Evolutionary conservation across 352 stramenopile genomes (phyloP).

Genomic region (Albugo laibachii): DNA sequence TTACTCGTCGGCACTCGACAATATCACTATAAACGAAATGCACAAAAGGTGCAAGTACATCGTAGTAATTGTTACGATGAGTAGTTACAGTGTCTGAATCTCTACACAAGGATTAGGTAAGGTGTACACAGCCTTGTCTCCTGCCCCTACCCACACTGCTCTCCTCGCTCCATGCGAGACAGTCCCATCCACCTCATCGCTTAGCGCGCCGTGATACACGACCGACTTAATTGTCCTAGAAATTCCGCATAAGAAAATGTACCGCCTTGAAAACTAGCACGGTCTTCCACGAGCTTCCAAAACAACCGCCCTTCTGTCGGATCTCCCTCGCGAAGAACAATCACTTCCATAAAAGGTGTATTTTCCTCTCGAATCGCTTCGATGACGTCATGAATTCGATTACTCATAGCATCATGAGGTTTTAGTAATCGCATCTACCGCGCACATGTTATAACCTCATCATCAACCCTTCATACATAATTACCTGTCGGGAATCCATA

Average conservation of each 20-base stretch:
- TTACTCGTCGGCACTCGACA: no score
- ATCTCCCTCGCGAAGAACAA: conserved; percentile 91
- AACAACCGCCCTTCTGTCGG: conserved; percentile 88
- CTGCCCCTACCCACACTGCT: no score
- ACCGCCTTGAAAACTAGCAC: conserved; percentile 91
- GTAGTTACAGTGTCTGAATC: no score
- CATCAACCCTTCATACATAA: not conserved
- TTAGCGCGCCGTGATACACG: conserved; percentile 18
- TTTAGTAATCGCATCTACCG: conserved; percentile 58
- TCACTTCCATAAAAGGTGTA: conserved; percentile 61
- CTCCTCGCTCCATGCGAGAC: no score
- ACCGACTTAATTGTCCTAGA: conserved; percentile 74
- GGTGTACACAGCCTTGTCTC: no score
- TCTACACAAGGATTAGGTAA: no score
- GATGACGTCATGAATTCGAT: conserved; percentile 77
- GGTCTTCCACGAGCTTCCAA: conserved; percentile 96
- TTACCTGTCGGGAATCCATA: conserved; percentile 78
- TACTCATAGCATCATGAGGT: conserved; percentile 67
- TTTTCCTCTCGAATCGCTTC: conserved; percentile 75
- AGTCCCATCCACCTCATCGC: no score
- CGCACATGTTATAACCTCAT: conserved; percentile 2
- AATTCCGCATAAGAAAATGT: conserved; percentile 97
- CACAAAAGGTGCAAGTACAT: no score
- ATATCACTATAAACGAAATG: no score
- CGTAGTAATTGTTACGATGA: no score